These are phyloP conservation scores for Anthracocystis walkeri DNA, from an alignment of 1,284 basidiomycete species.

Conservation along the genomic window DNA sequence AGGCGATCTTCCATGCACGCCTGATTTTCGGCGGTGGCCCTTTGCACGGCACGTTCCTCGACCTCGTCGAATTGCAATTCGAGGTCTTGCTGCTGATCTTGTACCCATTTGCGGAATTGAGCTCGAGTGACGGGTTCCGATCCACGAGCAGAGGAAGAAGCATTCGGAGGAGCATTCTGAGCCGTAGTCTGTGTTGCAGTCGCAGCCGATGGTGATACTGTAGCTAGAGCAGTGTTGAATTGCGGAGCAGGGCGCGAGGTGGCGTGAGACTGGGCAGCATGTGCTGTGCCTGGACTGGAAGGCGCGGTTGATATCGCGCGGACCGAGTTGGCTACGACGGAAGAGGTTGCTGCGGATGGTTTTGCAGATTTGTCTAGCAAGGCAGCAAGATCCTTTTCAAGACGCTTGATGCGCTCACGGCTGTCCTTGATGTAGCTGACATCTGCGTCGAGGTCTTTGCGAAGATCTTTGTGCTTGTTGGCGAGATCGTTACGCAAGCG, in stretches of 20 bases:
- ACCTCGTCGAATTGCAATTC: constrained; percentile 31
- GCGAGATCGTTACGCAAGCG: constrained; percentile 8
- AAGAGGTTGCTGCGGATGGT: not conserved
- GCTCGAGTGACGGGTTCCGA: constrained; percentile 18
- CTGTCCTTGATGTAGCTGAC: constrained; percentile 25
- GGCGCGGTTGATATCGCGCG: constrained; percentile 11
- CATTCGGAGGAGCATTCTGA: not conserved
- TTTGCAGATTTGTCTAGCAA: constrained; percentile 1
- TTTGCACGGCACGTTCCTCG: constrained; percentile 27
- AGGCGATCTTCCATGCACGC: constrained; percentile 27
- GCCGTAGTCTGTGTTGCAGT: not conserved
- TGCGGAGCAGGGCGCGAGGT: constrained; percentile 14
- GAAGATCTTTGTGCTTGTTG: constrained; percentile 6
- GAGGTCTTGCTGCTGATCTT: constrained; percentile 15
- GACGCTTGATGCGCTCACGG: constrained; percentile 9
- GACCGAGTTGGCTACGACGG: not conserved
- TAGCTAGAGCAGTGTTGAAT: not conserved
- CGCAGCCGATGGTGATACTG: constrained; percentile 1
- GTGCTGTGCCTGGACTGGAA: constrained; percentile 7
- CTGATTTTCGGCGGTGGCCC: constrained; percentile 25
- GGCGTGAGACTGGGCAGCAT: not conserved
- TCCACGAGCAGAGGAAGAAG: not conserved
- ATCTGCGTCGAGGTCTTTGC: constrained; percentile 36
- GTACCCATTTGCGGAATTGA: constrained; percentile 27
- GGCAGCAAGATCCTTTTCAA: constrained; percentile 8